phyloP scores from a whole-genome alignment of 495 filamentous ascomycete species.

The Talaromyces thailandensis region DNA sequence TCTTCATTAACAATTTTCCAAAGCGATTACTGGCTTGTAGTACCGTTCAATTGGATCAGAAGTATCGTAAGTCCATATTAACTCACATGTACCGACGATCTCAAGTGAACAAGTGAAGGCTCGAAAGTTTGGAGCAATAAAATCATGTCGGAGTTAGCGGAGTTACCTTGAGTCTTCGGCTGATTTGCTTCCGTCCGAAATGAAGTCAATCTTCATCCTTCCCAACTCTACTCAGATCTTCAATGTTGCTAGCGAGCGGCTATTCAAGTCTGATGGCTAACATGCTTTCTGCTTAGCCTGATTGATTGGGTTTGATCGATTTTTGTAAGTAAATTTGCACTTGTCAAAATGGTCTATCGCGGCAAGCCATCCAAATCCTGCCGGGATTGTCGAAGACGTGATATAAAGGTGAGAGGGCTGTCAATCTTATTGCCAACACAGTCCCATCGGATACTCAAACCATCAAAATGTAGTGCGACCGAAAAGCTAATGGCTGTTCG shows the following conservation, averaged over 20 bases:
- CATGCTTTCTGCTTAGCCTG: not conserved
- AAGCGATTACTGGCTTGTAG: not conserved
- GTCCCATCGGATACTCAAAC: not conserved
- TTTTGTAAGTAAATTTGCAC: not conserved
- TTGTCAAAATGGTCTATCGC: conserved; percentile 1
- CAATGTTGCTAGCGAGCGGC: not conserved
- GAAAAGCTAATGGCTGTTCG: not conserved
- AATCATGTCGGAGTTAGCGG: not conserved
- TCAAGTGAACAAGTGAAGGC: too few species aligned
- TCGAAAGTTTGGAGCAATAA: not conserved
- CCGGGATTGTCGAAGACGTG: conserved; percentile 2
- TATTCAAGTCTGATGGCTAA: not conserved
- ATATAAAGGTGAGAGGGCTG: conserved; percentile 3
- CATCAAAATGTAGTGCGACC: not conserved
- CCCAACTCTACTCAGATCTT: not conserved
- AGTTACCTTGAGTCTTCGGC: not conserved
- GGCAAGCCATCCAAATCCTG: conserved; percentile 3
- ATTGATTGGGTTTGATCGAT: not conserved
- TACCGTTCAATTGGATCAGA: not conserved
- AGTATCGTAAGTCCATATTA: too few species aligned
- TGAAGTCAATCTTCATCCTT: not conserved
- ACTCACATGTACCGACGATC: too few species aligned
- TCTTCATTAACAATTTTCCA: not conserved
- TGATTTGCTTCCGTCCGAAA: not conserved
- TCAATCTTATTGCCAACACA: too few species aligned